Evolutionary conservation across 2,329 filamentous ascomycete genomes (phyloP), one percentile per base, ranked within the genome.

Genomic region (Pleoardoris graminearum): DNA sequence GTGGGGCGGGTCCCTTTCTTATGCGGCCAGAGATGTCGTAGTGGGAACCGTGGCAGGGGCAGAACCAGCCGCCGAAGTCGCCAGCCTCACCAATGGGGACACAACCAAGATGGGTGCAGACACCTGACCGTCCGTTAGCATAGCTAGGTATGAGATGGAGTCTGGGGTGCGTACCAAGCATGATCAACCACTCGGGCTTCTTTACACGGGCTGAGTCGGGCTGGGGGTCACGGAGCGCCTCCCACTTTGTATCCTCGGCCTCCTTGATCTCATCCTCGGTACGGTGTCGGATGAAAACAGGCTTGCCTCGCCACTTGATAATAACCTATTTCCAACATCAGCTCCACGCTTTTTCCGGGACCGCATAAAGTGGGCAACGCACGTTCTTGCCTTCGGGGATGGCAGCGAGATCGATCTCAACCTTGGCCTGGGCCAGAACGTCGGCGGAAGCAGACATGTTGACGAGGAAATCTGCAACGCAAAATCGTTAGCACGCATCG

Each of bases 241-340:
- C 77, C 77, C 95, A 83, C 76, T 95, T 89, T 77, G 90, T 85
- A 74, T 87, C 84, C 80, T 97, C 91, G 76, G 94, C 94, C 79
- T 97, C 90, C 72, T 91, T 86, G 80, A 99, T 97, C 82, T 99
- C 94, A 71, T 84, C 82, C 70, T 85, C 79, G 68, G 94, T 99
- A 74, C 94, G 91, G 88, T 99, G 94, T 77, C 94, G 92, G 85
- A 99, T 91, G 84, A 99, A 99, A 77, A 99, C 91, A 77, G 94
- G 94, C 89, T 99, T 99, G 77, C 94, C 94, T 83, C 94, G 90
- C 94, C 94, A 99, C 83, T 99, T 99, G 84, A 99, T 96, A 77
- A 99, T 95, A 76, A 99, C 88, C 89, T 92, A 70, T 45, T 7
- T 16, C 39, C 52, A 37, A 17, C 44, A 42, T 67, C 51, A 69